Evolutionary conservation across 176 grass and related monocot genomes (phyloP).

Genomic region (Phyllostachys edulis): DNA sequence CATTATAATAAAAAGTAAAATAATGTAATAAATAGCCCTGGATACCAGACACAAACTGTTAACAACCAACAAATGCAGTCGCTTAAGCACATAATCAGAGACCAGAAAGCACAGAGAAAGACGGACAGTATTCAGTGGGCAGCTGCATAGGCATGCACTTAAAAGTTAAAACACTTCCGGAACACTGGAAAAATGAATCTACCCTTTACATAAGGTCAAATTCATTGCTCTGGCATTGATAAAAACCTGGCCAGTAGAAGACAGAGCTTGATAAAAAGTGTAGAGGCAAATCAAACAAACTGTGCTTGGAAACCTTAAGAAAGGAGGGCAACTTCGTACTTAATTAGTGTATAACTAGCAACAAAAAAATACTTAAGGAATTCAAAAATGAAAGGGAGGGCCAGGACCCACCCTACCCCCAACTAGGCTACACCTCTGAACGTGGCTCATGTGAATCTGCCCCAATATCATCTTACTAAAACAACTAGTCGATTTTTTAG

Average conservation of each 20-base stretch:
- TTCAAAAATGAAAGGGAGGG: background rate
- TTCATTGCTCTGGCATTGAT: too few relatives aligned
- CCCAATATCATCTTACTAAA: background rate
- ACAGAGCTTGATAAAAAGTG: background rate
- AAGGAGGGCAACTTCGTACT: background rate
- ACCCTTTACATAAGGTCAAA: too few relatives aligned
- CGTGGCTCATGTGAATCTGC: background rate
- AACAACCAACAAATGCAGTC: too few relatives aligned
- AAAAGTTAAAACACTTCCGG: background rate
- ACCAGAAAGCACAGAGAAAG: too few relatives aligned
- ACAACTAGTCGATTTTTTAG: background rate
- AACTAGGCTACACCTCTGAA: background rate
- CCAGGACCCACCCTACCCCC: background rate
- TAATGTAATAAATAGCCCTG: too few relatives aligned
- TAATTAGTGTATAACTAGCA: background rate
- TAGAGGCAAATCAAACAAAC: background rate
- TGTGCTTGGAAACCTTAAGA: slow-evolving; percentile 1
- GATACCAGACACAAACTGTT: too few relatives aligned
- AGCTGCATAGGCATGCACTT: background rate
- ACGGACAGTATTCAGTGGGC: too few relatives aligned
- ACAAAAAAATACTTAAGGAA: background rate
- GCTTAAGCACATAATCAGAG: too few relatives aligned
- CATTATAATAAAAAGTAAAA: too few relatives aligned
- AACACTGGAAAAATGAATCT: background rate
- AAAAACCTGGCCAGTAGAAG: too few relatives aligned